phyloP scores from a whole-genome alignment of 805 yeast species.

The Schwanniomyces yamadae region DNA sequence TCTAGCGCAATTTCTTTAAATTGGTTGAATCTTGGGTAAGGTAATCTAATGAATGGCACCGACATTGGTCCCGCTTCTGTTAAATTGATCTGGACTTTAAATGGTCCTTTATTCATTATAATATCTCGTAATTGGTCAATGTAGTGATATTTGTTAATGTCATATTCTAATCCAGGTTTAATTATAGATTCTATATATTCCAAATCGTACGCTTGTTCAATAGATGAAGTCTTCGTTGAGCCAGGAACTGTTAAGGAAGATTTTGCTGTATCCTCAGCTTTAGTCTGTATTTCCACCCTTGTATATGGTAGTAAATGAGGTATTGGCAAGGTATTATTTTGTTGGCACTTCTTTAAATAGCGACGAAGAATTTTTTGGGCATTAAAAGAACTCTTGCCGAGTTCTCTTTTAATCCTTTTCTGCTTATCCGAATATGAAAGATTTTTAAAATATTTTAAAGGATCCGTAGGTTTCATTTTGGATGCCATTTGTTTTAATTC shows the following conservation, averaged over 20 bases:
- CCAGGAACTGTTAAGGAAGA: conserved; percentile 18
- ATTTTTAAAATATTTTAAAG: conserved; percentile 6
- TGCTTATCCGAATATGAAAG: background rate
- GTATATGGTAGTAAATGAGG: conserved; percentile 34
- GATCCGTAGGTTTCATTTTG: conserved; percentile 1
- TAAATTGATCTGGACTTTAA: conserved; percentile 25
- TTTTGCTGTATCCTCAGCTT: conserved; percentile 11
- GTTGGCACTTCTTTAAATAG: conserved; percentile 29
- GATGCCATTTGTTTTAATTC: conserved; percentile 4
- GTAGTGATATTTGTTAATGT: conserved; percentile 27
- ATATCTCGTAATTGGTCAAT: conserved; percentile 17
- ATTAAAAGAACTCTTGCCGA: conserved; percentile 1
- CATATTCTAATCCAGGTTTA: conserved; percentile 33
- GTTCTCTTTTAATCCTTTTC: conserved; percentile 3
- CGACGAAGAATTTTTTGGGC: conserved; percentile 21
- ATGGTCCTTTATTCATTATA: conserved; percentile 37
- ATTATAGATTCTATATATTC: conserved; percentile 30
- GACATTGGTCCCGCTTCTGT: conserved; percentile 32
- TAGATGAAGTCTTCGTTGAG: conserved; percentile 18
- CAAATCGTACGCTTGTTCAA: conserved; percentile 31
- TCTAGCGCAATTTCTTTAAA: conserved; percentile 30
- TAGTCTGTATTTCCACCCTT: conserved; percentile 6
- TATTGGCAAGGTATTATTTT: conserved; percentile 24
- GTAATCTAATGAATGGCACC: conserved; percentile 28
- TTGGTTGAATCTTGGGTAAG: conserved; percentile 15